These are phyloP conservation scores for Limonium bicolor DNA, from an alignment of 148 eudicot species.

Conservation along the genomic window DNA sequence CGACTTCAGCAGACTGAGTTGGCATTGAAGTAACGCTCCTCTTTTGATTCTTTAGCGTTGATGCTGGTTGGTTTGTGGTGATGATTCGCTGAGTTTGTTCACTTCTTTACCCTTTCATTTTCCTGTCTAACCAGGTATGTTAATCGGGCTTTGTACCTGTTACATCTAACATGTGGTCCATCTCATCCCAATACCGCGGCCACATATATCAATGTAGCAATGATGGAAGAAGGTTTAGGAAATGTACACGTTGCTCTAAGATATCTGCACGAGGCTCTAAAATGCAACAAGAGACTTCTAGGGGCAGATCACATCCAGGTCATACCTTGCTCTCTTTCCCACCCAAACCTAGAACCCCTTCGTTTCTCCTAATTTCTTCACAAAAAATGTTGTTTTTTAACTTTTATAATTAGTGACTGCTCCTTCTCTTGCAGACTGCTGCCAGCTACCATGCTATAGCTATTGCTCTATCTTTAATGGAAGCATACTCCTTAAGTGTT, in stretches of 20 bases:
- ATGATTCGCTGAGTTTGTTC: no score
- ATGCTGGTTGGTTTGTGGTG: no score
- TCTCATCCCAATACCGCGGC: constrained; percentile 98
- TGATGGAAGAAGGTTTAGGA: constrained; percentile 99
- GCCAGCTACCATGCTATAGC: constrained; percentile 98
- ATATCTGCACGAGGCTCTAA: constrained; percentile 89
- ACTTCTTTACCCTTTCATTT: no score
- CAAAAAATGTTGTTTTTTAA: background rate
- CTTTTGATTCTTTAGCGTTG: background rate
- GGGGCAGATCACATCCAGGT: constrained; percentile 96
- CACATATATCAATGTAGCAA: constrained; percentile 88
- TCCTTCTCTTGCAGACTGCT: constrained; percentile 51
- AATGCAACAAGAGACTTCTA: constrained; percentile 82
- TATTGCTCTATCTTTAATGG: constrained; percentile 94
- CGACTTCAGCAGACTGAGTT: constrained; percentile 92
- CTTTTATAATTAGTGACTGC: background rate
- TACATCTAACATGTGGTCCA: constrained; percentile 89
- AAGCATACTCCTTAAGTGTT: constrained; percentile 86
- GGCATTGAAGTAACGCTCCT: constrained; percentile 58
- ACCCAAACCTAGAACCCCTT: no score
- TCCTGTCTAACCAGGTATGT: constrained; percentile 46
- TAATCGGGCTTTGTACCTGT: constrained; percentile 80
- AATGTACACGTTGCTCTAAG: constrained; percentile 90
- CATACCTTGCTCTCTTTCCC: constrained; percentile 9
- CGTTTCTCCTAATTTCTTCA: background rate